These are phyloP conservation scores for Saccharomycopsis babjevae DNA, from an alignment of 805 yeast species.

Conservation along the genomic window DNA sequence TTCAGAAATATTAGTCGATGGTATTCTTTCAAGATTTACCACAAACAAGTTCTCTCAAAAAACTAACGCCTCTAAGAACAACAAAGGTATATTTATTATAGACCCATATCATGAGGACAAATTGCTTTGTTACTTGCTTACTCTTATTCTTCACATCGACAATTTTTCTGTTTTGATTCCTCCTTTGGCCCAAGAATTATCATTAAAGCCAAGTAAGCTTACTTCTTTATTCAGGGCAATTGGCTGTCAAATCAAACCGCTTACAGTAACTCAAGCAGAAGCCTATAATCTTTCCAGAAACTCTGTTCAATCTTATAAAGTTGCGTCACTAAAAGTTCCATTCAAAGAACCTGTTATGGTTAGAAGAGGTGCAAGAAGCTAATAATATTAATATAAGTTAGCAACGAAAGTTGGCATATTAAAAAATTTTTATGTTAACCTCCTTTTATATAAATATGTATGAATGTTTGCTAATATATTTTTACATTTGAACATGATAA, in stretches of 20 bases:
- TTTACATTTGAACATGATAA: too few species aligned
- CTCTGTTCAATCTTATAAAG: conserved; percentile 53
- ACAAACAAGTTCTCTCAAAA: conserved; percentile 50
- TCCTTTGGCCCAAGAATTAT: conserved; percentile 77
- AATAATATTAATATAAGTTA: background rate
- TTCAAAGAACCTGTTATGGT: conserved; percentile 79
- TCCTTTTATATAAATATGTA: too few species aligned
- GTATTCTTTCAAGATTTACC: conserved; percentile 63
- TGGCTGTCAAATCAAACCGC: conserved; percentile 71
- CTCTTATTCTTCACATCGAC: conserved; percentile 64
- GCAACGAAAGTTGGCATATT: too few species aligned
- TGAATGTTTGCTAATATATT: too few species aligned
- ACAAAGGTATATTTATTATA: conserved; percentile 53
- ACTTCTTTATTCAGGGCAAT: conserved; percentile 62
- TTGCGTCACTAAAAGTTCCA: conserved; percentile 81
- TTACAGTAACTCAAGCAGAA: conserved; percentile 66
- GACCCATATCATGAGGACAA: conserved; percentile 88
- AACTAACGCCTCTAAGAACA: conserved; percentile 61
- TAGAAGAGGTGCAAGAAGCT: conserved; percentile 40
- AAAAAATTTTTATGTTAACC: too few species aligned
- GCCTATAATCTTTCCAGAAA: conserved; percentile 57
- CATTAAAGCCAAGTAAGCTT: conserved; percentile 66
- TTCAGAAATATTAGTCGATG: conserved; percentile 64
- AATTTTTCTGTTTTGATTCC: conserved; percentile 64
- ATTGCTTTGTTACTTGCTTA: conserved; percentile 68